Conservation (phyloP, 306 rosid genomes). For the Macrotyloma uniflorum region DNA sequence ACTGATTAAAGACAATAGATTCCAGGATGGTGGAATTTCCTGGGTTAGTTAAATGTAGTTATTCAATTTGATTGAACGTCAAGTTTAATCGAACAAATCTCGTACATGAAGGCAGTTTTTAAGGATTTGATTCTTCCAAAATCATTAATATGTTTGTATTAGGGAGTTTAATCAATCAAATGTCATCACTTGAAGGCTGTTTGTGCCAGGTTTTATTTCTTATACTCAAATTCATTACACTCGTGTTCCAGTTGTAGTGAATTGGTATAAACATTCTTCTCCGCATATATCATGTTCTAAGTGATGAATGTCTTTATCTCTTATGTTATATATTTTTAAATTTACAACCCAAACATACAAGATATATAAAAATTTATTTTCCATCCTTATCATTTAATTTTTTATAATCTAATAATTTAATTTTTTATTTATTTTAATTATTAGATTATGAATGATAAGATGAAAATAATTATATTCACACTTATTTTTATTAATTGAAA, state of each 20-base stretch:
- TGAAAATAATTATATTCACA: too few relatives aligned
- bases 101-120: background rate
- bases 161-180: constrained; percentile 6
- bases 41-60: constrained; percentile 30
- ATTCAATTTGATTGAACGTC: background rate
- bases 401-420: too few relatives aligned
- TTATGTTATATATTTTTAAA: too few relatives aligned
- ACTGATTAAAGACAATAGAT: constrained; percentile 52
- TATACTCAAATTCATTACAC: constrained; percentile 30
- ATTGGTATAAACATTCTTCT: constrained; percentile 16
- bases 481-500: too few relatives aligned
- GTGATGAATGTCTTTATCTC: too few relatives aligned
- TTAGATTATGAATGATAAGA: too few relatives aligned
- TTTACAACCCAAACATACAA: too few relatives aligned
- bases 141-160: background rate
- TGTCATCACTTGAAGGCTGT: background rate
- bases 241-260: constrained; percentile 28
- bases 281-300: constrained; percentile 3
- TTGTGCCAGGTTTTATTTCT: background rate
- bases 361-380: too few relatives aligned
- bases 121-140: background rate
- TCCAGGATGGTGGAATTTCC: constrained; percentile 30
- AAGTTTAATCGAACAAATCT: too few relatives aligned
- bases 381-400: too few relatives aligned
- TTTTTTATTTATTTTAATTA: too few relatives aligned